Base-by-base conservation (phyloP, 345 rosid species). In the Leavenworthia alabamica region DNA sequence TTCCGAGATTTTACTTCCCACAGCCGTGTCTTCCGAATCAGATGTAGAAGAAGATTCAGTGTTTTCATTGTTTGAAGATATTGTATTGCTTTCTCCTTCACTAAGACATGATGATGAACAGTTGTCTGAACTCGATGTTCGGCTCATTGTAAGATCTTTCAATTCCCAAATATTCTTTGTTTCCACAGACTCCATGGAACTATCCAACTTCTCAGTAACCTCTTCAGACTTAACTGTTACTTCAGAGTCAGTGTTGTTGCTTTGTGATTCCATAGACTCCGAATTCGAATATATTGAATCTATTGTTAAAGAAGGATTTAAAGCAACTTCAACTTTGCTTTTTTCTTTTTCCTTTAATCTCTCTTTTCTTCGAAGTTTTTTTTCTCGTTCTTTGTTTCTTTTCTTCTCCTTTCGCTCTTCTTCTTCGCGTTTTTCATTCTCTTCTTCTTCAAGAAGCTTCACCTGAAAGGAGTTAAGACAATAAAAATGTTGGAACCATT, bases 371-470 rank as follows among this genome's bases (percentile, higher is more conserved):
- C 99, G 75, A 29, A 82, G 87, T 68, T 93, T 93, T 77, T 93
- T 93, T 77, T 89, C 96, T 71, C 89, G 80, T 73, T 91, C 98
- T 73, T 86, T 91, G 53, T 76, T 76, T 77, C 89, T 89, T 78
- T 80, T 86, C 73, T 89, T 79, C 80, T 84, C 96, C 72, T 80
- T 92, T 6, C 90, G 83, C 22, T 92, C 95, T 73, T 89, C 95
- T 75, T 92, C 98, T 73, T 91, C 98, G 59, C 85, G 96, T 56
- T 88, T 91, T 80, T 91, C 98, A 71, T 79, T 86, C 76, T 92
- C 98, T 74, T 92, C 98, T 80, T 92, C 98, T 74, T 89, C 96
- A 24, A 92, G 86, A 75, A 92, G 95, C 77, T 80, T 88, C 76
- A 50, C 78, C 96, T 90, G 83, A 53, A 55, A n/a, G 55, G 32